Percentiles rank a stretch among this genome's conserved stretches.
Conservation (phyloP, 2,329 filamentous ascomycete species). For the Pseudogymnoascus sp. region DNA sequence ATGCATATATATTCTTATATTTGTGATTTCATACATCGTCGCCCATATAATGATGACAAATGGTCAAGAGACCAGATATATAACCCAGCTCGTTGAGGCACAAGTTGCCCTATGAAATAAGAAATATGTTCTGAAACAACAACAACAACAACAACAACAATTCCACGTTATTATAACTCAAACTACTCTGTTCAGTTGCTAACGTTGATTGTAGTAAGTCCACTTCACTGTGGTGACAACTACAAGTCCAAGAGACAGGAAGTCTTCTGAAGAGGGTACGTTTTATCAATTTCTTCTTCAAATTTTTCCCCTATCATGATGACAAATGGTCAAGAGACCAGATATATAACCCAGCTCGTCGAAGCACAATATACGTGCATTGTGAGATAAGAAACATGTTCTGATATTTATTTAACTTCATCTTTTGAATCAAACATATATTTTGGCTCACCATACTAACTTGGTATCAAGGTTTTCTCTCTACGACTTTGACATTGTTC, state of each 20-base stretch:
- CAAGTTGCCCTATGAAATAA: conserved; percentile 3
- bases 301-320: neutral
- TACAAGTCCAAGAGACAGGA: neutral
- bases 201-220: neutral
- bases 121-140: conserved; percentile 9
- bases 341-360: conserved; percentile 10
- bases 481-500: neutral
- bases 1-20: neutral
- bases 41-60: conserved; percentile 9
- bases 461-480: neutral
- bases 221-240: neutral
- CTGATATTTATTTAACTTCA: neutral
- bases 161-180: neutral
- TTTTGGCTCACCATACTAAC: neutral
- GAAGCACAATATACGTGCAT: conserved; percentile 8
- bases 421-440: neutral
- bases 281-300: neutral
- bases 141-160: neutral
- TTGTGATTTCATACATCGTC: neutral
- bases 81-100: conserved; percentile 10
- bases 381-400: conserved; percentile 8
- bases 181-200: neutral
- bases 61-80: conserved; percentile 9
- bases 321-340: conserved; percentile 10
- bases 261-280: neutral